Conservation (phyloP, 176 grass and related monocot genomes). For the Oryza meyeriana region DNA sequence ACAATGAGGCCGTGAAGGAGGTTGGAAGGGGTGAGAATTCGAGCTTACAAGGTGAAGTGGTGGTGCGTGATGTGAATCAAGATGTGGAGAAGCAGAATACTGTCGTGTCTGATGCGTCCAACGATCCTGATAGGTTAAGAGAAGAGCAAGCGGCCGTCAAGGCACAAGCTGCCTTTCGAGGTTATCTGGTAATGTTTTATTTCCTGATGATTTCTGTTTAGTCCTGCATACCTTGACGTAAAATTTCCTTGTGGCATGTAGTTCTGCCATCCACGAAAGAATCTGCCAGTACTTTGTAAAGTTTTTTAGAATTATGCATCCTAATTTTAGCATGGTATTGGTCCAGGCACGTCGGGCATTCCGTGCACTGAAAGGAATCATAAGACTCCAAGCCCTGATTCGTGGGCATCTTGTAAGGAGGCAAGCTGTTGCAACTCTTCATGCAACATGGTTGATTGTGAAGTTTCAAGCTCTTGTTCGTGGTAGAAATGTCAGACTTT, state of each 20-base stretch:
- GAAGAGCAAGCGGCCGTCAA: slow-evolving; percentile 78
- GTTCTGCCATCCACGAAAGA: not conserved
- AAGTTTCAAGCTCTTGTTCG: slow-evolving; percentile 77
- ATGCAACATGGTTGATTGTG: slow-evolving; percentile 61
- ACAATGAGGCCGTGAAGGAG: slow-evolving; percentile 28
- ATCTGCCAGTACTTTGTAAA: not conserved
- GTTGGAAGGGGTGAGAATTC: slow-evolving; percentile 47
- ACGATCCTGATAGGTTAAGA: slow-evolving; percentile 27
- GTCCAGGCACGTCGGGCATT: slow-evolving; percentile 76
- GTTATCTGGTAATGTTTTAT: slow-evolving; percentile 68
- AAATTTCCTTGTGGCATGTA: not conserved
- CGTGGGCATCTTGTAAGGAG: slow-evolving; percentile 89
- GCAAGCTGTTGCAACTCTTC: slow-evolving; percentile 84
- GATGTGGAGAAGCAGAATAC: slow-evolving; percentile 38
- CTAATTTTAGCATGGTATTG: slow-evolving; percentile 7
- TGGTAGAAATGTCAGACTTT: slow-evolving; percentile 59
- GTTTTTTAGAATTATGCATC: not conserved
- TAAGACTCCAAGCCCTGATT: slow-evolving; percentile 79
- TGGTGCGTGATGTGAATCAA: slow-evolving; percentile 24
- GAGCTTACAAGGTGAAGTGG: slow-evolving; percentile 40
- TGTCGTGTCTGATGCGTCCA: slow-evolving; percentile 22
- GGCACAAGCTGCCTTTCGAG: slow-evolving; percentile 80
- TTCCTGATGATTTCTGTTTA: not conserved
- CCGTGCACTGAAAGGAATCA: slow-evolving; percentile 69
- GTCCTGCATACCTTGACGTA: not conserved